Base-by-base conservation (phyloP, 768 basidiomycete species). In the Inosperma sp. region DNA sequence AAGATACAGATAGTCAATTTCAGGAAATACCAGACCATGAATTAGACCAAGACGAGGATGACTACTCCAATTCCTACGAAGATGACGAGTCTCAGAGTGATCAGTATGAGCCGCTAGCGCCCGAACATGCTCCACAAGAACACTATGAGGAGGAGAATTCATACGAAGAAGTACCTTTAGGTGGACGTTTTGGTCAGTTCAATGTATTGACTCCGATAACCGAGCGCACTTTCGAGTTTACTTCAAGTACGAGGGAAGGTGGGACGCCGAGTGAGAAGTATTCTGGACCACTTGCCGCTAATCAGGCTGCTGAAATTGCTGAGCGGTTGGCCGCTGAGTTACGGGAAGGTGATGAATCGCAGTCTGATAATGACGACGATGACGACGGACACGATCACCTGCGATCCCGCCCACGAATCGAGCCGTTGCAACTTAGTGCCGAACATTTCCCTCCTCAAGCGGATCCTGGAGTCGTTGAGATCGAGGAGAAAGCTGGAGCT, bases 141-240 rank as follows among this genome's bases (percentile, higher is more conserved):
- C 62, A 59, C 29, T 58, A 74, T n/a, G 72, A 75, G 13, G 71
- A 71, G 31, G 68, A 63, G 5, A 67, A 72, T 25, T 71, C 67
- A 6, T 74, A 69, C 52, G 72, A 69, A 41, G 72, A 76, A 19
- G 68, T 75, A 16, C 84, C 86, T 23, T 72, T 85, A 44, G 86
- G 84, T 13, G 84, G 88, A 14, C 80, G 88, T 22, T 87, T 89
- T 62, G 88, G 86, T 29, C 75, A 79, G 51, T 88, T 97, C 69
- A 84, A 88, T 62, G 84, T 94, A 49, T 93, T 99, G 93, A 98
- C 95, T 7, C 95, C 96, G 3, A 97, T 98, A 66, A 91, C 91
- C 10, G 96, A 99, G 67, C 78, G 94, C 34, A 98, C 96, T 8
- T 80, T 81, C 60, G 96, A 98, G 67, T 94, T 68, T 49, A 77